Base-by-base conservation (phyloP, 768 basidiomycete species). In the Hirschioporus abietinus region DNA sequence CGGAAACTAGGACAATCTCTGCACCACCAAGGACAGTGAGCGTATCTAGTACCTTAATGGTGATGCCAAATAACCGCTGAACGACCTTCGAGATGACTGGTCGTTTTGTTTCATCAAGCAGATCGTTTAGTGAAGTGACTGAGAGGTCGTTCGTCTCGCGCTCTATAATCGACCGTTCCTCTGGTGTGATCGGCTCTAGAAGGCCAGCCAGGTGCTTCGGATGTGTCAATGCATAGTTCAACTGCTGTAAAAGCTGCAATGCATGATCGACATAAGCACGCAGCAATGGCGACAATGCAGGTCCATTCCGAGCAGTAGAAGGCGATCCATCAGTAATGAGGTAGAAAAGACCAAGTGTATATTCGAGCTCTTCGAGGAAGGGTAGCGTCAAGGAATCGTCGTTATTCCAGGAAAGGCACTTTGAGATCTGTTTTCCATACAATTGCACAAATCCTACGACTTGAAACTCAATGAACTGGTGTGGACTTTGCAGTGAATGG, bases 211-310 rank as follows among this genome's bases (percentile, higher is more conserved):
- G 83, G 71, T 95, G 90, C 72, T 95, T 92, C 7, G 95, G 95
- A 75, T 98, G 95, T 0, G 93, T 90, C 61, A 96, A 82, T 0
- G 93, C 91, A 70, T 95, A 95, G 75, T 95, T 95, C 68, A 97
- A 77, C 69, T 95, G 91, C 72, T 95, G 93, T 0, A 97, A 81
- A 26, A 96, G 84, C 35, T 86, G 80, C 23, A 95, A 77, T 0
- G 90, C 88, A 68, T 86, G 86, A 0, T 80, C 80, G 1, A 88
- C 85, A 74, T 93, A 95, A 20, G 85, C 86, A 0, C 82, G 81
- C 58, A 95, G 81, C 7, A 93, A 85, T 70, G 85, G 87, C 64
- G 83, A 83, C 20, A 88, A 82, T 1, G 83, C 83, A 7, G 81
- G 78, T 68, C 84, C 82, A 63, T 79, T 69, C 70, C 80, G 83